Evolutionary conservation across 208 protist species (phyloP).

Genomic region (Naegleria lovaniensis): DNA sequence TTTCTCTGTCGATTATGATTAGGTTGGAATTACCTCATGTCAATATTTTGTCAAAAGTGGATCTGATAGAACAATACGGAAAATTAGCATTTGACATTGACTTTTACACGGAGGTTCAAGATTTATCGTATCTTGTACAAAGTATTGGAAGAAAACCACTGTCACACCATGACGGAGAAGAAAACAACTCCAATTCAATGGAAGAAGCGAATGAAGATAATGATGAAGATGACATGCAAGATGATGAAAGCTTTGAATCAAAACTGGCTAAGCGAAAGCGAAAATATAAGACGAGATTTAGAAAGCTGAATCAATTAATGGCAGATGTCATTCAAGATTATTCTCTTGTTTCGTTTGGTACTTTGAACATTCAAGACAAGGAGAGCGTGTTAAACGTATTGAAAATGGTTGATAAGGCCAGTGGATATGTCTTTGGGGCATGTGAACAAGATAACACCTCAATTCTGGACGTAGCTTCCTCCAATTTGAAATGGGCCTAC

Average conservation of each 20-base stretch:
- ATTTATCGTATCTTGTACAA: constrained; percentile 70
- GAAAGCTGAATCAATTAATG: constrained; percentile 39
- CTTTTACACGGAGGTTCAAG: constrained; percentile 68
- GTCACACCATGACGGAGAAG: not conserved
- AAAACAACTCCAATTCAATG: not conserved
- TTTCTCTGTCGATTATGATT: constrained; percentile 90
- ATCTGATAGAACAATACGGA: constrained; percentile 63
- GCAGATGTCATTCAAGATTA: constrained; percentile 87
- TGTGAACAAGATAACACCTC: constrained; percentile 29
- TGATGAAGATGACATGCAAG: not conserved
- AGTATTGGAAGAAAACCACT: constrained; percentile 19
- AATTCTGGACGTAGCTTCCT: constrained; percentile 17
- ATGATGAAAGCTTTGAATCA: constrained; percentile 36
- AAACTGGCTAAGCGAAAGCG: constrained; percentile 55
- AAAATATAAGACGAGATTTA: constrained; percentile 30
- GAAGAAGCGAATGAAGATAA: not conserved
- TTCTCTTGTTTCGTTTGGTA: constrained; percentile 78
- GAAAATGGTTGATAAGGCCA: constrained; percentile 53
- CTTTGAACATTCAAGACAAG: constrained; percentile 64
- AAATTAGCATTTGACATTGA: constrained; percentile 64
- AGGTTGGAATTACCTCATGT: constrained; percentile 85
- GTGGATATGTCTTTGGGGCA: constrained; percentile 52
- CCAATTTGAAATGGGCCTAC: not conserved
- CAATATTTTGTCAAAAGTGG: constrained; percentile 95
- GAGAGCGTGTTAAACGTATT: constrained; percentile 47